Evolutionary conservation across 75 land plant genomes (phyloP), one percentile per base, ranked within the genome.

Genomic region (Cupressus sempervirens): DNA sequence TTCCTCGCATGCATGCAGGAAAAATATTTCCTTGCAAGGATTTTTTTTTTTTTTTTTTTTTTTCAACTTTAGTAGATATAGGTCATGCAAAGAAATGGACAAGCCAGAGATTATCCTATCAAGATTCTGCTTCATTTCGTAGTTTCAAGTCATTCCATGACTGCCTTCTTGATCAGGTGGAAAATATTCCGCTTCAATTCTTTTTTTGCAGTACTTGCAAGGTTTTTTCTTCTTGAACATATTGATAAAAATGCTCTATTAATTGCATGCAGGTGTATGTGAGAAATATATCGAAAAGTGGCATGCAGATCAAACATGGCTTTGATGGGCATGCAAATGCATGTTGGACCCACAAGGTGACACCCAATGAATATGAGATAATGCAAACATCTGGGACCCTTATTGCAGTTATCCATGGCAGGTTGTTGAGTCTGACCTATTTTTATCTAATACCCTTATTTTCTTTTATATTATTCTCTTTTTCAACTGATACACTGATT

Each of bases 271-370:
- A 98, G 99, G 93, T 93, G 86, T 98, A 98, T 89, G 97, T 98
- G 34, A 94, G 88, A 87, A 92, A 90, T 84, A 92, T 96, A 84
- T 91, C 96, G 86, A 43, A 86, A 68, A 91, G 88, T 84, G 99
- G 99, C 2, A 90, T 96, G 97, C 99, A 98, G 79, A 92, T 93
- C 13, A 94, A 85, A 23, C 45, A 85, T 88, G 99, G 98, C 43
- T 92, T 95, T 86, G 95, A 93, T 54, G 99, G 99, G 74, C 99
- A 98, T 79, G 43, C 92, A 12, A 90, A 94, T 88, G 99, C 99
- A 30, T 98, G 99, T 83, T 98, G 99, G 99, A 94, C 87, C n/a
- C 99, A 98, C 85, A 83, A 87, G 58, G 77, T 96, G 82, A 88
- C 94, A 80, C 45, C 88, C 29, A 83, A 72, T 85, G 99, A 98